Percentiles rank a stretch among this genome's conserved stretches.
Conservation (phyloP, 768 basidiomycete genomes). For the Mycena rosella region DNA sequence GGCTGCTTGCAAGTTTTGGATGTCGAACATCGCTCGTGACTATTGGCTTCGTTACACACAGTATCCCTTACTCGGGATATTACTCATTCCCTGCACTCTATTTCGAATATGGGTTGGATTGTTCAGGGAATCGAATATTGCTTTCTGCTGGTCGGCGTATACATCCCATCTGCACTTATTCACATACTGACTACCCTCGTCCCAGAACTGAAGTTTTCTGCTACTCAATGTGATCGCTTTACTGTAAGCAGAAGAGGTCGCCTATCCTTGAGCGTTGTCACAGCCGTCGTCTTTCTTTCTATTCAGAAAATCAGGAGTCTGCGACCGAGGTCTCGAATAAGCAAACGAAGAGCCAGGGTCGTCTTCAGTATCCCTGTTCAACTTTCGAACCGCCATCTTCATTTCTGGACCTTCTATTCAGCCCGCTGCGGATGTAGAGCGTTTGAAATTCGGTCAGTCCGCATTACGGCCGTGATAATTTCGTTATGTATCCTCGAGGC, state of each 20-base stretch:
- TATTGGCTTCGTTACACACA: constrained; percentile 5
- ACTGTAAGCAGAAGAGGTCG: constrained; percentile 6
- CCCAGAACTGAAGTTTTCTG: constrained; percentile 12
- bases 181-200: constrained; percentile 3
- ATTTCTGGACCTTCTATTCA: constrained; percentile 13
- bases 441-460: too few relatives aligned
- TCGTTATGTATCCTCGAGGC: too few relatives aligned
- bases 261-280: constrained; percentile 6
- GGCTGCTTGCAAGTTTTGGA: constrained; percentile 6
- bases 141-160: constrained; percentile 5
- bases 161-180: constrained; percentile 6
- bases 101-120: neutral
- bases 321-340: constrained; percentile 1
- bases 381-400: constrained; percentile 1
- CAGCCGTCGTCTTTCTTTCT: constrained; percentile 13
- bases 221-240: constrained; percentile 7
- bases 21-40: constrained; percentile 5
- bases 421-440: neutral
- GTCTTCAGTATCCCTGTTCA: neutral
- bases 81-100: neutral
- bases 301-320: neutral
- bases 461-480: too few relatives aligned
- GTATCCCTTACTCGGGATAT: constrained; percentile 4
- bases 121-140: constrained; percentile 7
- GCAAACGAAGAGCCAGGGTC: constrained; percentile 4